Evolutionary conservation across 768 basidiomycete genomes (phyloP).

Genomic region (Cantharellus cinnabarinus): DNA sequence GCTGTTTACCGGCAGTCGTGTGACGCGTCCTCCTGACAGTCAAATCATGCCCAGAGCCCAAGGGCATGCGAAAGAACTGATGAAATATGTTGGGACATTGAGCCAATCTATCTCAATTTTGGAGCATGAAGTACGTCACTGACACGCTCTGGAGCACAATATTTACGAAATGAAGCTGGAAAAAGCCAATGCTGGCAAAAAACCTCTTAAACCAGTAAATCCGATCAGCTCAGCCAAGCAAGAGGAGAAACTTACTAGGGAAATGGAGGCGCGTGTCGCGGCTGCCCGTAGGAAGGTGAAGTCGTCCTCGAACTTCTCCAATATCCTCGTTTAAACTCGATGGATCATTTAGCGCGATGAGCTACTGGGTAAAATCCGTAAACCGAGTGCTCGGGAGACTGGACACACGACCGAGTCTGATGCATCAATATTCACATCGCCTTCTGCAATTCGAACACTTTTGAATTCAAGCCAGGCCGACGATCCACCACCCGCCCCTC

Average conservation of each 20-base stretch:
- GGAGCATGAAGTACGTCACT: too few species aligned
- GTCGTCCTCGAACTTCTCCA: background rate
- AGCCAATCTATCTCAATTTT: background rate
- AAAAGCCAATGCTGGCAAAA: too few species aligned
- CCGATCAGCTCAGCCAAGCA: conserved; percentile 1
- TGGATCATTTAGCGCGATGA: background rate
- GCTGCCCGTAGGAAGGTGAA: conserved; percentile 6
- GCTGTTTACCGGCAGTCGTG: background rate
- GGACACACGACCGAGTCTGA: background rate
- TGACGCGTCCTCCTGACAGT: conserved; percentile 3
- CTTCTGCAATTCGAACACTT: background rate
- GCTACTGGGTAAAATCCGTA: background rate
- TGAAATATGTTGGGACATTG: background rate
- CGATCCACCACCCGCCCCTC: background rate
- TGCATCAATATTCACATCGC: background rate
- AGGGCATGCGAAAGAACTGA: conserved; percentile 2
- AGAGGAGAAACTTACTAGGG: conserved; percentile 4
- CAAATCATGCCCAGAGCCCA: conserved; percentile 5
- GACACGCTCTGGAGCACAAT: too few species aligned
- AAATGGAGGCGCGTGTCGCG: conserved; percentile 6
- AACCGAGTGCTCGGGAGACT: background rate
- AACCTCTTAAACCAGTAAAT: too few species aligned
- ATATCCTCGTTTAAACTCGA: background rate
- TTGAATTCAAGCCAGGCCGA: background rate
- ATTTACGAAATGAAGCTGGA: too few species aligned